Evolutionary conservation across 257 asterid species (phyloP).

Genomic region (Penstemon eatonii): DNA sequence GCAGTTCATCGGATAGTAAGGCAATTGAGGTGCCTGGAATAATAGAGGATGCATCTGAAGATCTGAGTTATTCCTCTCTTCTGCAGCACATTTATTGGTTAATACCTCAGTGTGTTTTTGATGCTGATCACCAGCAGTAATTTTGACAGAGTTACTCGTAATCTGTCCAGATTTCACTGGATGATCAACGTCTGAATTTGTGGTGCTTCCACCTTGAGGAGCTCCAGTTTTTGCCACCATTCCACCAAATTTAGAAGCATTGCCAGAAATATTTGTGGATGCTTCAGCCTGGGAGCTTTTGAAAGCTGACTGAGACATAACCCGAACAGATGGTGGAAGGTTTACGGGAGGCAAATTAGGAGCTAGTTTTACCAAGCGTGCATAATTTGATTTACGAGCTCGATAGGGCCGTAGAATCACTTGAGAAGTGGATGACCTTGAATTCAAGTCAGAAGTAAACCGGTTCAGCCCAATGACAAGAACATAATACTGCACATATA

Average conservation of each 20-base stretch:
- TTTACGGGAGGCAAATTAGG: slow-evolving; percentile 93
- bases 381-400: slow-evolving; percentile 52
- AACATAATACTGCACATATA: slow-evolving; percentile 16
- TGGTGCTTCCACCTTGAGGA: slow-evolving; percentile 28
- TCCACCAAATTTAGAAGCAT: slow-evolving; percentile 33
- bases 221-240: slow-evolving; percentile 32
- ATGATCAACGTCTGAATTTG: slow-evolving; percentile 32
- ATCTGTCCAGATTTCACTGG: slow-evolving; percentile 35
- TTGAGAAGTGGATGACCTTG: slow-evolving; percentile 53
- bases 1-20: slow-evolving; percentile 44
- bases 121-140: slow-evolving; percentile 38
- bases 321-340: slow-evolving; percentile 95
- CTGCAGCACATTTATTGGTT: slow-evolving; percentile 35
- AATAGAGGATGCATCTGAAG: slow-evolving; percentile 96
- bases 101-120: slow-evolving; percentile 36
- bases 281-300: slow-evolving; percentile 52
- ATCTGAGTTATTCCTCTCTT: slow-evolving; percentile 56
- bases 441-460: slow-evolving; percentile 30
- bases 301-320: slow-evolving; percentile 87
- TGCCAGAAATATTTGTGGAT: slow-evolving; percentile 30
- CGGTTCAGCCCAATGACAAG: slow-evolving; percentile 28
- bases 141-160: slow-evolving; percentile 28
- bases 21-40: slow-evolving; percentile 68
- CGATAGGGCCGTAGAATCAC: slow-evolving; percentile 59
- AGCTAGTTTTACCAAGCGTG: slow-evolving; percentile 85